phyloP scores from a whole-genome alignment of 2,329 filamentous ascomycete genomes.

The Scortechinia acanthostroma region DNA sequence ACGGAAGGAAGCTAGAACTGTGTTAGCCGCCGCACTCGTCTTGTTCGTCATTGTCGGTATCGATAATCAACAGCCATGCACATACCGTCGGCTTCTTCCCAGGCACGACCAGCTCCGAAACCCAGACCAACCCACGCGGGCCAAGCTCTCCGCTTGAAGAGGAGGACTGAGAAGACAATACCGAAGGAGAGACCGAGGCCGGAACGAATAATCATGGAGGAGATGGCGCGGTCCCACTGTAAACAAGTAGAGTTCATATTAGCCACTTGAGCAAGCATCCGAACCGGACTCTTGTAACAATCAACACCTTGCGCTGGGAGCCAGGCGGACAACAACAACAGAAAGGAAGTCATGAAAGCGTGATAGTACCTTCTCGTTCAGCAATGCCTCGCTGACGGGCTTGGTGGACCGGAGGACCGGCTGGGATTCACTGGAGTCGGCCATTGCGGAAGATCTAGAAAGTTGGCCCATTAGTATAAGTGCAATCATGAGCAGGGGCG shows the following conservation, averaged over 20 bases:
- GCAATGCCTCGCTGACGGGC: conserved; percentile 91
- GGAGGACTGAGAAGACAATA: conserved; percentile 93
- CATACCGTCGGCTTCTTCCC: conserved; percentile 58
- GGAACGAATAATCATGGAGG: conserved; percentile 93
- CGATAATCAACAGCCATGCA: not conserved
- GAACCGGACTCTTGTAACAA: too few species aligned
- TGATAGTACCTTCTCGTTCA: conserved; percentile 88
- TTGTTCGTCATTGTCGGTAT: not conserved
- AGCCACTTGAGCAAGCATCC: too few species aligned
- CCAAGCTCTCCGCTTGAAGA: conserved; percentile 98
- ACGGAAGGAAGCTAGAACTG: not conserved
- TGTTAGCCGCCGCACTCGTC: not conserved
- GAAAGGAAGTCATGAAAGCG: too few species aligned
- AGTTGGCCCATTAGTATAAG: too few species aligned
- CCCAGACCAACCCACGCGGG: conserved; percentile 90
- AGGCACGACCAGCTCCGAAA: conserved; percentile 91
- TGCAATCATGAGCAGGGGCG: too few species aligned
- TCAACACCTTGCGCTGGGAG: too few species aligned
- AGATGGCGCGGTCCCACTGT: conserved; percentile 97
- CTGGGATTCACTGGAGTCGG: not conserved
- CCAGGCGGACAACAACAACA: too few species aligned
- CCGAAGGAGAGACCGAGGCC: conserved; percentile 93
- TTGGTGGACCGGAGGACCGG: not conserved
- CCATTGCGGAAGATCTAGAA: not conserved
- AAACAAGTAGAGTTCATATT: too few species aligned